Evolutionary conservation across 768 basidiomycete genomes (phyloP), one percentile per base, ranked within the genome.

Genomic region (Porphyrellus cyaneotinctus): DNA sequence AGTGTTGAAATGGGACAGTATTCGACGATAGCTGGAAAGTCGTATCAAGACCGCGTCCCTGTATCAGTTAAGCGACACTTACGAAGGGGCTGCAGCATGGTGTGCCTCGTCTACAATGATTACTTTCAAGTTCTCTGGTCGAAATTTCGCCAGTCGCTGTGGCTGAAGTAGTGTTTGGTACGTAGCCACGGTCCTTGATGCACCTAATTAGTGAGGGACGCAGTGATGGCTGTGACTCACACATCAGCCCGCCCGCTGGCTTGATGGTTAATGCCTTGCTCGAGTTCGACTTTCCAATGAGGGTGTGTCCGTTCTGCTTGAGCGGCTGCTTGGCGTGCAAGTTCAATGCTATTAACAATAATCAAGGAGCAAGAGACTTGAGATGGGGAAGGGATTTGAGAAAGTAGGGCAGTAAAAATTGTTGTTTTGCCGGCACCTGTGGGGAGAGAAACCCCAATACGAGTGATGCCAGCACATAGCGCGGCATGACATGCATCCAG

Each of bases 61-160:
- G 33, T 26, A 4, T 23, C n/a, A 28, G 23, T 43, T 22, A 31
- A 20, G 35, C n/a, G n/a, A n/a, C 17, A n/a, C 32, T 49, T 72
- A 95, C 84, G 94, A 93, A 28, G 87, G 85, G 10, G 95, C 90
- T 35, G 91, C 94, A 26, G 95, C 89, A 69, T 98, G 95, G 66
- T 97, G 95, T 1, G 95, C 95, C 70, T 97, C 94, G 62, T 97
- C 94, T 4, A 97, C 76, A 41, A 95, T 83, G 53, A 97, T 75
- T 15, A 86, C 87, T 61, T 87, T 91, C 56, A 91, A 69, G 42
- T 56, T 62, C 11, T 68, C 62, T 4, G 87, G 85, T 62, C 85
- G 75, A 65, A 95, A 95, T 65, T 95, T 95, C 7, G 74, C 74
- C 49, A 93, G 64, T 18, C 91, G 78, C 10, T 78, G 71, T 6